Percentiles rank a stretch among this genome's conserved stretches.
Evolutionary conservation across 2,329 filamentous ascomycete species (phyloP).

Genomic region (Aschersonia sp.): DNA sequence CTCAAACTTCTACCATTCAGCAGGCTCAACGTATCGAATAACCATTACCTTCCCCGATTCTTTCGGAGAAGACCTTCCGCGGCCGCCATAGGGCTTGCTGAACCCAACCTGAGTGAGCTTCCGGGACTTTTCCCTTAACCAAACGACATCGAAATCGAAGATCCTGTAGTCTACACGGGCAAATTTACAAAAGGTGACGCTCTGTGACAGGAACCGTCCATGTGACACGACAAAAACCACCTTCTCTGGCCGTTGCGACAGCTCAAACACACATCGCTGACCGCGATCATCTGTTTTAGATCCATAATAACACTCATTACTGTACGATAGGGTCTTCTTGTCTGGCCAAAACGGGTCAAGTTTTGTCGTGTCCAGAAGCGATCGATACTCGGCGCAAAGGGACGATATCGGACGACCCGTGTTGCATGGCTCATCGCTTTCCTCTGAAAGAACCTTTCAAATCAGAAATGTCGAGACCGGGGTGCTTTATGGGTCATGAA

Average conservation of each 20-base stretch:
- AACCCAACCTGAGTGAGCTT: too few species aligned
- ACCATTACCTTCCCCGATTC: too few species aligned
- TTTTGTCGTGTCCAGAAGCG: slow-evolving; percentile 36
- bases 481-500: slow-evolving; percentile 29
- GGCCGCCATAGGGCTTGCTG: too few species aligned
- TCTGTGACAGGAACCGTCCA: slow-evolving; percentile 45
- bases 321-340: slow-evolving; percentile 34
- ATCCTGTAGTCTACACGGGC: slow-evolving; percentile 51
- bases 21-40: too few species aligned
- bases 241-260: slow-evolving; percentile 41
- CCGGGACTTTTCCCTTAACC: too few species aligned
- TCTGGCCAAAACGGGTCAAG: slow-evolving; percentile 48
- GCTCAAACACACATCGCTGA: slow-evolving; percentile 29
- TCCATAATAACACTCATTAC: slow-evolving; percentile 37
- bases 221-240: slow-evolving; percentile 51
- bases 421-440: slow-evolving; percentile 37
- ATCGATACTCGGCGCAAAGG: slow-evolving; percentile 29
- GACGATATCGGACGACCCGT: slow-evolving; percentile 33
- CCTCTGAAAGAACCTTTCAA: too few species aligned
- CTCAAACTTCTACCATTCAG: too few species aligned
- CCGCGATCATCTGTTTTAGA: slow-evolving; percentile 39
- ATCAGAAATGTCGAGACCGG: slow-evolving; percentile 6
- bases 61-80: too few species aligned
- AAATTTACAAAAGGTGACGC: slow-evolving; percentile 38
- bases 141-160: slow-evolving; percentile 31